phyloP scores from a whole-genome alignment of 495 filamentous ascomycete species.

The Pseudomonodictys pantanalensis region DNA sequence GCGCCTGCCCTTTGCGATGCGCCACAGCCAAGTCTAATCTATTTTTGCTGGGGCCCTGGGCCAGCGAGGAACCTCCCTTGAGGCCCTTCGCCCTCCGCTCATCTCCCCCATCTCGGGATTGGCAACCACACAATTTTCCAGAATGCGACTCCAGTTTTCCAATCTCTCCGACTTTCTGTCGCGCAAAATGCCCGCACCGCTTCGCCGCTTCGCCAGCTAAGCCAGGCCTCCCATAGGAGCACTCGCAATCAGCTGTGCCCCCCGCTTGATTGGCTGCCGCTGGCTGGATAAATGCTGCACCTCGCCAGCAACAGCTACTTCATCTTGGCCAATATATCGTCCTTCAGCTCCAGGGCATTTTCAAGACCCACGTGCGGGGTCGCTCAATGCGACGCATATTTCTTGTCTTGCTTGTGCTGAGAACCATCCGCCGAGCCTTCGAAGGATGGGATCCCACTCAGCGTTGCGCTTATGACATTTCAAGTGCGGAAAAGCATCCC shows the following conservation, averaged over 20 bases:
- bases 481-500: neutral
- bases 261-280: neutral
- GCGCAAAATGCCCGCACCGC: neutral
- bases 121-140: neutral
- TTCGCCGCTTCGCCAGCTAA: neutral
- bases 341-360: neutral
- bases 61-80: neutral
- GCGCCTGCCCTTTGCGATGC: neutral
- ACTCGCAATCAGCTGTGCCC: neutral
- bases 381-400: neutral
- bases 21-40: constrained; percentile 3
- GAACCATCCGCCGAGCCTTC: neutral
- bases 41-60: constrained; percentile 6
- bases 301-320: neutral
- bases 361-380: neutral
- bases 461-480: neutral
- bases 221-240: neutral
- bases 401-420: neutral
- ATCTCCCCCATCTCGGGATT: constrained; percentile 8
- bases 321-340: neutral
- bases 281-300: neutral
- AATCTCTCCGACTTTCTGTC: neutral
- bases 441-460: neutral
- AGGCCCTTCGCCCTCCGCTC: neutral
- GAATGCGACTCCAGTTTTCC: neutral